Base-by-base conservation (phyloP, 371 early-diverging fungal species). In the Chytridiales sp. region DNA sequence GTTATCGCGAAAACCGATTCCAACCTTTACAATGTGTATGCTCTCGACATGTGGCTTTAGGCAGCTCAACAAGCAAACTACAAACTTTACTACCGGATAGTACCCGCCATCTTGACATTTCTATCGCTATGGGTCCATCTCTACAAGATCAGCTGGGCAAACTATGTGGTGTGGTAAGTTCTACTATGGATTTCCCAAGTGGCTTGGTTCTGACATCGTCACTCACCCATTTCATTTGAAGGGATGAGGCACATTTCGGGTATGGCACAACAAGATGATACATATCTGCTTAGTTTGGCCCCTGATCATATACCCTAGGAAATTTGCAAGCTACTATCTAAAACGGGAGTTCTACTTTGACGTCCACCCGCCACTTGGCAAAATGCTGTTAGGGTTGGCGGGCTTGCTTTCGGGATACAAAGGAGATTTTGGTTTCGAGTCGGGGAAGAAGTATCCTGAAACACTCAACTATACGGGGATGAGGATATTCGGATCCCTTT, bases 301-400 rank as follows among this genome's bases (percentile, higher is more conserved):
- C 17, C n/a, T 22, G 8, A 9, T 38, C 52, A 1, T 9, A 29
- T 24, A n/a, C 26, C 17, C n/a, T 53, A 76, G 82, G 35, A 80
- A 93, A 85, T 98, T 98, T 76, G 98, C 92, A 19, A 90, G 92
- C 19, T 82, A 94, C 72, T 98, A 98, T 74, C 73, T 98, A 54
- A 91, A 94, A 59, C 84, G 87, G 47, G 88, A 89, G 41, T 99
- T 99, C 70, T 88, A 98, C 73, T 97, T 97, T 73, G 99, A 99
- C 76, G 99, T 99, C 1, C 99, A 99, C 79, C 99, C 99, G 41
- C 99, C 99, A 0, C 83, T 99, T 40, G 99, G 99, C 47, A 99
- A 99, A 76, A 93, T 99, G 82, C 78, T 99, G 27, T 89, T 95
- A 15, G 99, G 93, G 1, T 74, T 99, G 9, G 86, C 95, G 13